Evolutionary conservation across 805 yeast genomes (phyloP).

Genomic region (Candida fluviatilis): DNA sequence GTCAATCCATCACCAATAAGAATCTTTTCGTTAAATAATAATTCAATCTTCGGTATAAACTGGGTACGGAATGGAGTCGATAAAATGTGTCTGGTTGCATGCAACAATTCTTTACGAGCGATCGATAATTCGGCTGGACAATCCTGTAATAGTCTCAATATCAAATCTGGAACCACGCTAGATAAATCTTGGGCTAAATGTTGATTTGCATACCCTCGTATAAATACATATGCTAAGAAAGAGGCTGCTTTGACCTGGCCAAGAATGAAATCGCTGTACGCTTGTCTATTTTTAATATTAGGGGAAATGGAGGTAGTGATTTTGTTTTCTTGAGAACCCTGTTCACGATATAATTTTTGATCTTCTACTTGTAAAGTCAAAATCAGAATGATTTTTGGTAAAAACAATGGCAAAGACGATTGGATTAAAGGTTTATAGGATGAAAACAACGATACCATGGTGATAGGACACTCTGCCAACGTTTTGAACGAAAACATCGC

Average conservation of each 20-base stretch:
- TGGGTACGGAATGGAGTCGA: conserved; percentile 81
- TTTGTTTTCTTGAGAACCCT: conserved; percentile 55
- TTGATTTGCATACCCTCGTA: conserved; percentile 75
- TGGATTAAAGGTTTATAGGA: conserved; percentile 76
- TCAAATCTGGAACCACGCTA: conserved; percentile 77
- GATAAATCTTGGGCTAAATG: conserved; percentile 40
- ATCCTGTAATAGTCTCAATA: conserved; percentile 82
- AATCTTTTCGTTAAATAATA: conserved; percentile 80
- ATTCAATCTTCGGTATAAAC: conserved; percentile 81
- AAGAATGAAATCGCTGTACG: conserved; percentile 82
- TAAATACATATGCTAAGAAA: conserved; percentile 85
- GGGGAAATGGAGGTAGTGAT: conserved; percentile 71
- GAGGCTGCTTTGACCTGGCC: conserved; percentile 97
- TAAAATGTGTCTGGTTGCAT: conserved; percentile 91
- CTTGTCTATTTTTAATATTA: conserved; percentile 66
- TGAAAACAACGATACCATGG: conserved; percentile 88
- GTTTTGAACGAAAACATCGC: conserved; percentile 86
- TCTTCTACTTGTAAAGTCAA: conserved; percentile 76
- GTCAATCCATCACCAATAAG: conserved; percentile 92
- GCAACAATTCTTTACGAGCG: conserved; percentile 87
- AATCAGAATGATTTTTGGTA: conserved; percentile 77
- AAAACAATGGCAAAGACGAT: conserved; percentile 66
- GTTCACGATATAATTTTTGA: conserved; percentile 45
- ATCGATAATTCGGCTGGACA: conserved; percentile 92
- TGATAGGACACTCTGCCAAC: conserved; percentile 93